Conservation (phyloP, 192 early-diverging fungal species). For the Coemansia sp. region DNA sequence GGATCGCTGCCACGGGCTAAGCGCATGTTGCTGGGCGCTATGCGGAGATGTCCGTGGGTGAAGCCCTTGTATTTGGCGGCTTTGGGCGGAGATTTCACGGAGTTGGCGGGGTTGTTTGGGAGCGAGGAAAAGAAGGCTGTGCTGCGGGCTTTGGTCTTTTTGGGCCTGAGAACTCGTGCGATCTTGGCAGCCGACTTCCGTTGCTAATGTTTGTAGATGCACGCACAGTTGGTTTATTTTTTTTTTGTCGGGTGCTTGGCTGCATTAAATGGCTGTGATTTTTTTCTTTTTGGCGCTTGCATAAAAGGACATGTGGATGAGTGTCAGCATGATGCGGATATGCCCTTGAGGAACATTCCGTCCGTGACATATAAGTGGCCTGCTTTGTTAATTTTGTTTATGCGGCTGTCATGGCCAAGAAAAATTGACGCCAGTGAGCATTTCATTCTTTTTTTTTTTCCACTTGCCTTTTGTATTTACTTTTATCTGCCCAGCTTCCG, state of each 20-base stretch:
- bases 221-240: not conserved
- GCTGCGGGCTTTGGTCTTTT: slow-evolving; percentile 19
- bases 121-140: slow-evolving; percentile 6
- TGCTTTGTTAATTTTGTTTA: not conserved
- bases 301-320: not conserved
- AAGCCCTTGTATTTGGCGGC: slow-evolving; percentile 32
- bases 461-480: not conserved
- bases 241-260: not conserved
- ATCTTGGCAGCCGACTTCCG: not conserved
- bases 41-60: slow-evolving; percentile 27
- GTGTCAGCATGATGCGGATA: not conserved
- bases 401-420: not conserved
- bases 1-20: slow-evolving; percentile 2
- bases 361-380: not conserved
- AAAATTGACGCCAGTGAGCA: not conserved
- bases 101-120: slow-evolving; percentile 6
- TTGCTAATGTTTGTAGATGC: not conserved
- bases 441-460: not conserved
- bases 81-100: not conserved
- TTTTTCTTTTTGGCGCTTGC: not conserved
- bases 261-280: too few relatives aligned
- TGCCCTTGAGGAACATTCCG: not conserved
- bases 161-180: slow-evolving; percentile 19
- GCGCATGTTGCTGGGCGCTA: slow-evolving; percentile 8
- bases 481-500: not conserved